Evolutionary conservation across 2,329 filamentous ascomycete species (phyloP), one percentile per base, ranked within the genome.

Genomic region (Falciphora oryzae): DNA sequence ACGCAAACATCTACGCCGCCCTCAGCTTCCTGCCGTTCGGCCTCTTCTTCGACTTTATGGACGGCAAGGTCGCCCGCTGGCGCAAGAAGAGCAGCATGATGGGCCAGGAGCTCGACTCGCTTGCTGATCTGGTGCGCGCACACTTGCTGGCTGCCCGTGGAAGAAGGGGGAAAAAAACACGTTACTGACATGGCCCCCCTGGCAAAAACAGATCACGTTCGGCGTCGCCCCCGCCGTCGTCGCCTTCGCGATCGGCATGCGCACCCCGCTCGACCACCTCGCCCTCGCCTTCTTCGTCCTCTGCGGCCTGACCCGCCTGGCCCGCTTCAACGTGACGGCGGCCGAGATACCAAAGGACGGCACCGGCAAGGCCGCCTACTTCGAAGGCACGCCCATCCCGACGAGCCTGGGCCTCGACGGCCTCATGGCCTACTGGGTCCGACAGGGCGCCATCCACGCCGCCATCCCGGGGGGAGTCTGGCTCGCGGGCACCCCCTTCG

Each of bases 271-370:
- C 73, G 95, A 99, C 79, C 93, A 96, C 72, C 71, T 96, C 64
- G 83, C 80, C 68, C 81, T 99, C 59, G 83, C 90, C 65, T 92
- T 94, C 78, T 99, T 98, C 78, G 93, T 98, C 59, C 90, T 99
- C 63, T 96, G 92, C 78, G 95, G 95, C 65, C 87, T 99, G 60
- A 96, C 93, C 3, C 89, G 95, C 62, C 87, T 99, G 14, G 95
- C 95, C 59, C 90, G 95, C 69, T 99, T 99, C 87, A 99, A 99
- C 77, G 95, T 99, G 63, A 98, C 95, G 14, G 93, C 95, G 53
- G 84, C 88, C 50, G 88, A 89, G 70, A 85, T 99, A 16, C 95
- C 95, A 67, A 97, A 98, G 79, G 95, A 99, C 75, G 89, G 88
- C 61, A 86, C 85, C 0, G 95, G 95, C 70, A 99, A 99, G 80